Percentiles rank a stretch among this genome's conserved stretches.
These are phyloP conservation scores for Forsythia viridissima DNA, from an alignment of 257 asterid species.

Conservation along the genomic window DNA sequence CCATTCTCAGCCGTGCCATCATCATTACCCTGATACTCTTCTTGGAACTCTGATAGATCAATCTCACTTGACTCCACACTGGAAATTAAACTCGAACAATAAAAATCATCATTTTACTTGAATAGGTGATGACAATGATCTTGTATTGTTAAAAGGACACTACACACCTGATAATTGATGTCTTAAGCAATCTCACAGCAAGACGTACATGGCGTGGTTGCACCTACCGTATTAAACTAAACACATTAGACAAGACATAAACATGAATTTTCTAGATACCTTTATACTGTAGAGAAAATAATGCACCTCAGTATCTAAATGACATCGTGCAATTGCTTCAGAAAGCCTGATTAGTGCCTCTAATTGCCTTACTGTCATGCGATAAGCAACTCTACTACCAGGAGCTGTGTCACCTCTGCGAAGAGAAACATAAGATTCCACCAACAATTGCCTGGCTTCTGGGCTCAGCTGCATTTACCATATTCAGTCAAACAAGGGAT, in stretches of 20 bases:
- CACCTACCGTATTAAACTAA: slow-evolving; percentile 48
- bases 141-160: slow-evolving; percentile 3
- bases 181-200: slow-evolving; percentile 80
- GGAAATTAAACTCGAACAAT: slow-evolving; percentile 30
- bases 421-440: slow-evolving; percentile 86
- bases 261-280: neutral
- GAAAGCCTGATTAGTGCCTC: slow-evolving; percentile 96
- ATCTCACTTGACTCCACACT: slow-evolving; percentile 97
- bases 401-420: slow-evolving; percentile 92
- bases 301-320: slow-evolving; percentile 73
- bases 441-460: slow-evolving; percentile 80
- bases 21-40: slow-evolving; percentile 46
- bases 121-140: neutral
- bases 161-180: slow-evolving; percentile 83
- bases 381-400: slow-evolving; percentile 96
- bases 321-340: slow-evolving; percentile 93
- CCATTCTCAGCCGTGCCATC: slow-evolving; percentile 40
- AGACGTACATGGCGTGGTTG: slow-evolving; percentile 67
- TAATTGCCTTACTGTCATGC: slow-evolving; percentile 97
- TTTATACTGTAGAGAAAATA: slow-evolving; percentile 4
- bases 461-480: slow-evolving; percentile 56
- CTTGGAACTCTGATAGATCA: slow-evolving; percentile 93
- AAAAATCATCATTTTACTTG: neutral
- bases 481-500: slow-evolving; percentile 23
- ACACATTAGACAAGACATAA: slow-evolving; percentile 19